Base-by-base conservation (phyloP, 2,329 filamentous ascomycete genomes). In the Botrytis galanthina region DNA sequence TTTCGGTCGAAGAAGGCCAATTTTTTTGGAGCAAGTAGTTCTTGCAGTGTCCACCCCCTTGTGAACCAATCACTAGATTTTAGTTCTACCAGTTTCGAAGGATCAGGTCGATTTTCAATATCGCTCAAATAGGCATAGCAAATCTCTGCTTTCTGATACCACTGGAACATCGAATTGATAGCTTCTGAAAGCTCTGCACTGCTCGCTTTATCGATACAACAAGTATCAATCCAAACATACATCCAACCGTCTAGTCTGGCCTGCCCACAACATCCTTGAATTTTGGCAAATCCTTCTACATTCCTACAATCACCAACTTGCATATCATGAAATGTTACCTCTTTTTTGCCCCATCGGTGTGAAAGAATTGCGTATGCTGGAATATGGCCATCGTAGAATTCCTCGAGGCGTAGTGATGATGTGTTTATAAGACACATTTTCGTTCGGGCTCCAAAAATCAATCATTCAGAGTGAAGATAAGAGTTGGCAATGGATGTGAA, bases 291-390 rank as follows among this genome's bases (percentile, higher is more conserved):
- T 14, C 35, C 59, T 42, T 42, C n/a, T 14, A 9, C 26, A n/a
- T 54, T n/a, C 12, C 7, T 54, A 1, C 26, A 54, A 29, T 37
- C 63, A 5, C 64, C 46, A 4, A 8, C 42, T 72, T 54, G 46
- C 37, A 60, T 48, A 18, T 59, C 79, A 64, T 81, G 76, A 46
- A 82, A 80, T 4, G 79, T 81, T 35, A 83, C 78, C 72, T 82
- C 82, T 32, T 79, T 77, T 32, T 74, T 66, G 1, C 77, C 79
- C 83, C 82, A 83, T 3, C 79, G 80, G 68, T 84, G 83, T 0
- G 82, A 84, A 16, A 84, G 79, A 59, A 84, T 84, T 12, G 82
- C 82, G 63, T 84, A 72, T 8, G 26, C 7, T 71, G 37, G 68
- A 18, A 61, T 46, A 8, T 18, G 8, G 29, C 39, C 57, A 6